Evolutionary conservation across 2,329 filamentous ascomycete species (phyloP).

Genomic region (Blastomyces gilchristii): DNA sequence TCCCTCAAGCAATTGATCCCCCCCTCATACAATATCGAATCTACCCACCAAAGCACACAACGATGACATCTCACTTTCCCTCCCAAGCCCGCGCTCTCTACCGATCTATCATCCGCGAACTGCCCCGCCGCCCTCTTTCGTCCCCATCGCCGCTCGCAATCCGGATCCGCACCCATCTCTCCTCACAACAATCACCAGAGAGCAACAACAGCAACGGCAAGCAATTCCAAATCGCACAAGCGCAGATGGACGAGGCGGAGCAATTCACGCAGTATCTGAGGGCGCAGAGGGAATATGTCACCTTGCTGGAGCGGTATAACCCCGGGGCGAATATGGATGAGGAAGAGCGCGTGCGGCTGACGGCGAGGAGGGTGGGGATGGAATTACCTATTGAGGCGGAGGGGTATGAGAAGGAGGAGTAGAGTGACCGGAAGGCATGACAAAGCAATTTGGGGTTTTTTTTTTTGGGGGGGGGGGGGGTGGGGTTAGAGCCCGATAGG

Average conservation of each 20-base stretch:
- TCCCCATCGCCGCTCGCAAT: conserved; percentile 59
- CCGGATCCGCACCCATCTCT: conserved; percentile 56
- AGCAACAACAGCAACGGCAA: conserved; percentile 20
- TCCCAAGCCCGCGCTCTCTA: conserved; percentile 62
- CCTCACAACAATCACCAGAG: conserved; percentile 25
- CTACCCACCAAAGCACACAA: neutral
- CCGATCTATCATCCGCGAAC: conserved; percentile 77
- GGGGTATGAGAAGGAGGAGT: neutral
- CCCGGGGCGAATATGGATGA: conserved; percentile 82
- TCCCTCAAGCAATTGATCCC: too few species aligned
- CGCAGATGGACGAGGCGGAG: conserved; percentile 49
- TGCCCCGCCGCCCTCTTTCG: conserved; percentile 59
- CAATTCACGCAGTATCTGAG: conserved; percentile 72
- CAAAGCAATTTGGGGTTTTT: too few species aligned
- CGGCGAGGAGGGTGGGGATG: conserved; percentile 81
- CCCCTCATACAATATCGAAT: neutral
- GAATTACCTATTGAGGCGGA: conserved; percentile 60
- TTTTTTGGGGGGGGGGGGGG: neutral
- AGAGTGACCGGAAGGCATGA: neutral
- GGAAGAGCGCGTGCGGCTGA: conserved; percentile 69
- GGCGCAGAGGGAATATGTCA: conserved; percentile 75
- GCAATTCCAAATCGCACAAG: conserved; percentile 21
- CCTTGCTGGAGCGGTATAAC: conserved; percentile 82
- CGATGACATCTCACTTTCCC: conserved; percentile 18
- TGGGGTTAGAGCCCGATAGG: neutral